Percentiles rank a stretch among this genome's conserved stretches.
phyloP scores from a whole-genome alignment of 805 yeast genomes.

The Candida railenensis region DNA sequence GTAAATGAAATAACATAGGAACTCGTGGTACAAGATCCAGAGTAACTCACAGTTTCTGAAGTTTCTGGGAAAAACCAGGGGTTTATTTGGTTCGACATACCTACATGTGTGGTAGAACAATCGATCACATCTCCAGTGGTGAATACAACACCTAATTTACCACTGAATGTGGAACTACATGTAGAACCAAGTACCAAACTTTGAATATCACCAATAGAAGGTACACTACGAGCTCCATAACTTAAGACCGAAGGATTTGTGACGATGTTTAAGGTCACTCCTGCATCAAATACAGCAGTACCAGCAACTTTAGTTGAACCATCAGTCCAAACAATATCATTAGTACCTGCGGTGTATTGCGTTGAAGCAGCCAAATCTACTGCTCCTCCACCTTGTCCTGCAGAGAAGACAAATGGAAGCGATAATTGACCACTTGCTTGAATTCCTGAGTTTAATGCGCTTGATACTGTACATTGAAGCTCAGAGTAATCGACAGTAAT shows the following conservation, averaged over 20 bases:
- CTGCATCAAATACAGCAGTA: constrained; percentile 7
- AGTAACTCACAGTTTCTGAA: constrained; percentile 3
- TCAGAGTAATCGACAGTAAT: constrained; percentile 6
- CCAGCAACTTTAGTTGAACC: constrained; percentile 10
- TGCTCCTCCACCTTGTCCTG: constrained; percentile 9
- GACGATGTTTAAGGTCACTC: not conserved
- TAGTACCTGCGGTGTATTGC: constrained; percentile 9
- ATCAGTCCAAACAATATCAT: constrained; percentile 10
- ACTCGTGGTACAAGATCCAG: constrained; percentile 15
- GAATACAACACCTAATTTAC: constrained; percentile 19
- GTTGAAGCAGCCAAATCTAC: constrained; percentile 8
- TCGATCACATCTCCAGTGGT: constrained; percentile 12
- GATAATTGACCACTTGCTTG: constrained; percentile 8
- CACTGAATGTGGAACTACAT: constrained; percentile 17
- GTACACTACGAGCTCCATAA: constrained; percentile 1
- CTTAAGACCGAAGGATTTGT: not conserved
- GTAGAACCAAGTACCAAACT: constrained; percentile 13
- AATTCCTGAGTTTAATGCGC: constrained; percentile 1
- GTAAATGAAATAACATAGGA: constrained; percentile 12
- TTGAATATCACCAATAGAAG: constrained; percentile 13
- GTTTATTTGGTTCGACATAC: constrained; percentile 20
- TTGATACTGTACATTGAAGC: constrained; percentile 11
- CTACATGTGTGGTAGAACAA: constrained; percentile 19
- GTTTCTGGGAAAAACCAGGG: constrained; percentile 18
- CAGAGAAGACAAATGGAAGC: constrained; percentile 12